phyloP scores from a whole-genome alignment of 164 flowering plant species.

The Magnolia kwangsiensis region DNA sequence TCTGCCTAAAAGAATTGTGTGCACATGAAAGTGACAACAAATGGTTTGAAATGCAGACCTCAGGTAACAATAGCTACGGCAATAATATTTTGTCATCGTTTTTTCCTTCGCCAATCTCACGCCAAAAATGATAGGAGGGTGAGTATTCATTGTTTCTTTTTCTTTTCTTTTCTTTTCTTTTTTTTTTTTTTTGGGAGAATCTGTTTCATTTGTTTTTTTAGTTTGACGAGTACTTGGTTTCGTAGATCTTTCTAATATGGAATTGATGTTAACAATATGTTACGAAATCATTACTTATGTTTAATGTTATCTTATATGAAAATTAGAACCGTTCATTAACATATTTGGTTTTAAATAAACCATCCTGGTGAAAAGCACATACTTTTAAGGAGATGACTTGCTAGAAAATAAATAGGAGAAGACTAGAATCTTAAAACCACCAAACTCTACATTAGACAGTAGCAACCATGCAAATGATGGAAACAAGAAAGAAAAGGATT shows the following conservation, averaged over 20 bases:
- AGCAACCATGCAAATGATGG: no score
- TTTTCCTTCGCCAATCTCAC: conserved; percentile 81
- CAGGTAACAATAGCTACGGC: conserved; percentile 87
- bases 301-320: neutral
- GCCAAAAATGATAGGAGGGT: conserved; percentile 82
- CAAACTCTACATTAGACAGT: no score
- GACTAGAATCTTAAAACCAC: no score
- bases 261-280: neutral
- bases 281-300: neutral
- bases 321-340: neutral
- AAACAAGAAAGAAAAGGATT: no score
- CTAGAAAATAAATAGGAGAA: no score
- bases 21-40: conserved; percentile 2
- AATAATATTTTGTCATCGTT: conserved; percentile 77
- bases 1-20: neutral
- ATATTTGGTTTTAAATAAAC: no score
- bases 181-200: no score
- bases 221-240: neutral
- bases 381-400: neutral
- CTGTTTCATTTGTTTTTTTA: neutral
- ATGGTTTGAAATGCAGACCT: conserved; percentile 51
- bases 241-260: neutral
- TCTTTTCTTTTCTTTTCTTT: neutral
- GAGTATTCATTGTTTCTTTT: conserved; percentile 10
- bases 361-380: neutral